Evolutionary conservation across 108 stramenopile genomes (phyloP).

Genomic region (Cyclostephanos tholiformis): DNA sequence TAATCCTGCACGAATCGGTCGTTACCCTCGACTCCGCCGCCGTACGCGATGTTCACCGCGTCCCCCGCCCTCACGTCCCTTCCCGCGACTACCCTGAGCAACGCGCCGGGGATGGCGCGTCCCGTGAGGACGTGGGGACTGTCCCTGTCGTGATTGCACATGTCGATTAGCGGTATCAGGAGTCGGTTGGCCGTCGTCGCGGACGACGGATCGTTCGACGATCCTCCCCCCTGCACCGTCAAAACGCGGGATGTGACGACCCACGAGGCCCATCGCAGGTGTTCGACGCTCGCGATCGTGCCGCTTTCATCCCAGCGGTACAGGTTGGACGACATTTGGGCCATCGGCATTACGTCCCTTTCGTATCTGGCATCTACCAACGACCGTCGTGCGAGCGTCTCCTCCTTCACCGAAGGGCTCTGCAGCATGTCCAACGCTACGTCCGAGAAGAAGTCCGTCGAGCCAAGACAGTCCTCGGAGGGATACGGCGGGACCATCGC

Average conservation of each 20-base stretch:
- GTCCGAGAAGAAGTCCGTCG: slow-evolving; percentile 71
- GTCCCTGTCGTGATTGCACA: slow-evolving; percentile 83
- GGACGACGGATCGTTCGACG: slow-evolving; percentile 15
- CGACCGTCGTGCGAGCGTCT: slow-evolving; percentile 57
- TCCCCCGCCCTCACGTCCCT: slow-evolving; percentile 64
- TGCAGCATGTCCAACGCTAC: slow-evolving; percentile 69
- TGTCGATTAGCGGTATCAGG: slow-evolving; percentile 78
- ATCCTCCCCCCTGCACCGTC: slow-evolving; percentile 65
- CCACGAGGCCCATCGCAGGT: slow-evolving; percentile 74
- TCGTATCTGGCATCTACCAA: slow-evolving; percentile 53
- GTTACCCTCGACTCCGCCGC: slow-evolving; percentile 72
- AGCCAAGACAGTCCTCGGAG: slow-evolving; percentile 64
- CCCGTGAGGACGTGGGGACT: slow-evolving; percentile 74
- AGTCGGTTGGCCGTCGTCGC: slow-evolving; percentile 54
- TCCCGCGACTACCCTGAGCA: slow-evolving; percentile 79
- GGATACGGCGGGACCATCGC: slow-evolving; percentile 63
- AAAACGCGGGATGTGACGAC: slow-evolving; percentile 72
- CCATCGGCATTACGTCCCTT: slow-evolving; percentile 54
- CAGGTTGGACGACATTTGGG: slow-evolving; percentile 50
- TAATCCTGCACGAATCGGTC: slow-evolving; percentile 77
- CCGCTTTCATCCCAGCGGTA: slow-evolving; percentile 53
- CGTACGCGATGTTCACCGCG: slow-evolving; percentile 76
- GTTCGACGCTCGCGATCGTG: slow-evolving; percentile 45
- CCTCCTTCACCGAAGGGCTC: slow-evolving; percentile 59
- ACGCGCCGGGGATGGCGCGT: slow-evolving; percentile 65